Percentiles rank a stretch among this genome's conserved stretches.
Evolutionary conservation across 2,329 filamentous ascomycete species (phyloP).

Genomic region (Teratosphaeria pseudoeucalypti): DNA sequence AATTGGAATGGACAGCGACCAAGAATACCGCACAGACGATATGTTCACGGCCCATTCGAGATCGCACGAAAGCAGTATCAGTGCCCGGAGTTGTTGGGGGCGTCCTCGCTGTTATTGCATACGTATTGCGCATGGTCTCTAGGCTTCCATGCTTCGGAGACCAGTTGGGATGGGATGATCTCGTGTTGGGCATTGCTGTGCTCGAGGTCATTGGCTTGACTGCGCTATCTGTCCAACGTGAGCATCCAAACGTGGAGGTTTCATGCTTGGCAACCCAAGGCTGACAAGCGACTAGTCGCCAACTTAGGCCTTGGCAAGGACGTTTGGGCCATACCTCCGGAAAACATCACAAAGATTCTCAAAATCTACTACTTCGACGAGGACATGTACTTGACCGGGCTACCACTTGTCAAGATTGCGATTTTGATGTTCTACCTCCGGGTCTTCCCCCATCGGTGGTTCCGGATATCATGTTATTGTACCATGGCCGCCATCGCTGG

Average conservation of each 20-base stretch:
- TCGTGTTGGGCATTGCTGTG: constrained; percentile 4
- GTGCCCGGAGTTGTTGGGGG: constrained; percentile 8
- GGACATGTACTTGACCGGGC: constrained; percentile 6
- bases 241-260: too few relatives aligned
- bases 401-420: constrained; percentile 24
- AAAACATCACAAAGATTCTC: constrained; percentile 10
- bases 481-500: constrained; percentile 10
- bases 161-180: constrained; percentile 5
- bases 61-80: constrained; percentile 5
- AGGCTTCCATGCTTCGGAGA: constrained; percentile 5
- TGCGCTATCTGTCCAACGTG: constrained; percentile 3
- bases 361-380: constrained; percentile 6
- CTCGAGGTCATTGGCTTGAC: constrained; percentile 5
- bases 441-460: constrained; percentile 23
- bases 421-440: constrained; percentile 26
- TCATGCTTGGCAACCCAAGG: too few relatives aligned
- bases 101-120: constrained; percentile 9
- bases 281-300: background rate
- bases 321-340: constrained; percentile 10
- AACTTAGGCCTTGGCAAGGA: constrained; percentile 16
- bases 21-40: background rate
- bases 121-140: constrained; percentile 8
- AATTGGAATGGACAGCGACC: background rate
- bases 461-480: constrained; percentile 18
- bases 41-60: constrained; percentile 1